Percentiles rank a stretch among this genome's conserved stretches.
phyloP scores from a whole-genome alignment of 805 yeast genomes.

The Yarrowia porcina region DNA sequence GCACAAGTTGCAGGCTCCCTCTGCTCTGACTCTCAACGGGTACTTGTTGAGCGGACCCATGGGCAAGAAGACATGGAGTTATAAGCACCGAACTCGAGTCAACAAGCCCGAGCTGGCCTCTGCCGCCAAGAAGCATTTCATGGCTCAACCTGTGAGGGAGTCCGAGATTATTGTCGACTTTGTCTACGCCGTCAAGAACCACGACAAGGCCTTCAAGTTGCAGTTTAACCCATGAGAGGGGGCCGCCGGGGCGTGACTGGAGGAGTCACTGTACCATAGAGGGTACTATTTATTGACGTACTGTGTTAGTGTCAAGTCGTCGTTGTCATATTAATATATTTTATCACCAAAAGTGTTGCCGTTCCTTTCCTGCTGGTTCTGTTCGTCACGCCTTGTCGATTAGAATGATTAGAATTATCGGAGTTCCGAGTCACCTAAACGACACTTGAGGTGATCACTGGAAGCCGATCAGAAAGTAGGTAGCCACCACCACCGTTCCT shows the following conservation, averaged over 20 bases:
- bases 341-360: too few relatives aligned
- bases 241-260: background rate
- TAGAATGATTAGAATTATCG: too few relatives aligned
- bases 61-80: conserved; percentile 64
- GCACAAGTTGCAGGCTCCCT: conserved; percentile 53
- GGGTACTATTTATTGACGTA: background rate
- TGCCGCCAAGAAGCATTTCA: conserved; percentile 66
- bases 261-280: background rate
- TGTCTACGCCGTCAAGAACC: conserved; percentile 77
- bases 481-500: too few relatives aligned
- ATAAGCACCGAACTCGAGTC: conserved; percentile 44
- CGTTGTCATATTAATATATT: too few relatives aligned
- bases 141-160: conserved; percentile 60
- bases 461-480: too few relatives aligned
- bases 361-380: too few relatives aligned
- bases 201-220: conserved; percentile 42
- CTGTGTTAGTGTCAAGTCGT: too few relatives aligned
- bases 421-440: background rate
- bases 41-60: conserved; percentile 64
- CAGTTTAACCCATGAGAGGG: conserved; percentile 27
- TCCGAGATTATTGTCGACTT: conserved; percentile 85
- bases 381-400: too few relatives aligned
- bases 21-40: conserved; percentile 65
- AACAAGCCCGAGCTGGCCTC: conserved; percentile 58
- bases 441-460: too few relatives aligned